Evolutionary conservation across 2,329 filamentous ascomycete species (phyloP).

Genomic region (Harringtonia lauricola): DNA sequence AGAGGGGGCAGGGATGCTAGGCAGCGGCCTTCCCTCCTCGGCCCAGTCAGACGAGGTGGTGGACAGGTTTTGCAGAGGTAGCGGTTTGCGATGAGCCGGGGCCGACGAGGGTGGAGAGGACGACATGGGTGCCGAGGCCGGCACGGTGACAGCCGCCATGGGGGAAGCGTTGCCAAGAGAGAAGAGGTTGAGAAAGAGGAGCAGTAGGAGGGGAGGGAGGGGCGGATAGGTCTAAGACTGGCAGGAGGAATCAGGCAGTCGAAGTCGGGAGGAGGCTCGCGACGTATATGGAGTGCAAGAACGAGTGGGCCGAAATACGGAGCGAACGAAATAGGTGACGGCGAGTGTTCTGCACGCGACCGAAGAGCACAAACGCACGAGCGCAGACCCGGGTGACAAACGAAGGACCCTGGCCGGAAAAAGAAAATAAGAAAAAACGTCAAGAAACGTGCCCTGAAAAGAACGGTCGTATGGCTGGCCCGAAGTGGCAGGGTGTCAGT

Average conservation of each 20-base stretch:
- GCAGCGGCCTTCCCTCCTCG: conserved; percentile 7
- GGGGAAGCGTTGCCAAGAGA: background rate
- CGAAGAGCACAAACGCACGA: background rate
- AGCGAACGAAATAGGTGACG: background rate
- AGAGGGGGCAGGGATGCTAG: conserved; percentile 13
- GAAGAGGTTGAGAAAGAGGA: background rate
- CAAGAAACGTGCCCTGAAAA: background rate
- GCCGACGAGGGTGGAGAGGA: conserved; percentile 16
- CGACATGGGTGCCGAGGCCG: conserved; percentile 15
- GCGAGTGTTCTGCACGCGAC: background rate
- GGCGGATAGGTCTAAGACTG: too few species aligned
- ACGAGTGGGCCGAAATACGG: background rate
- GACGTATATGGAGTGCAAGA: too few species aligned
- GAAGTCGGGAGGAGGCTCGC: too few species aligned
- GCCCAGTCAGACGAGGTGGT: background rate
- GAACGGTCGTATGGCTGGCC: background rate
- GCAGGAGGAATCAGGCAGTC: too few species aligned
- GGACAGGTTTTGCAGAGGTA: conserved; percentile 22
- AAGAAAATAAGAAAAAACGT: background rate
- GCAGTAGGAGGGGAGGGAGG: background rate
- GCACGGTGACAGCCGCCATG: conserved; percentile 20
- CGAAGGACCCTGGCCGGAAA: background rate
- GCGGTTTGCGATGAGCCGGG: conserved; percentile 22
- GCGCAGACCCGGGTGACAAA: background rate
- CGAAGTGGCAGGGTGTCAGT: background rate